phyloP scores from a whole-genome alignment of 1,139 yeast species.

The Kodamaea suecica region DNA sequence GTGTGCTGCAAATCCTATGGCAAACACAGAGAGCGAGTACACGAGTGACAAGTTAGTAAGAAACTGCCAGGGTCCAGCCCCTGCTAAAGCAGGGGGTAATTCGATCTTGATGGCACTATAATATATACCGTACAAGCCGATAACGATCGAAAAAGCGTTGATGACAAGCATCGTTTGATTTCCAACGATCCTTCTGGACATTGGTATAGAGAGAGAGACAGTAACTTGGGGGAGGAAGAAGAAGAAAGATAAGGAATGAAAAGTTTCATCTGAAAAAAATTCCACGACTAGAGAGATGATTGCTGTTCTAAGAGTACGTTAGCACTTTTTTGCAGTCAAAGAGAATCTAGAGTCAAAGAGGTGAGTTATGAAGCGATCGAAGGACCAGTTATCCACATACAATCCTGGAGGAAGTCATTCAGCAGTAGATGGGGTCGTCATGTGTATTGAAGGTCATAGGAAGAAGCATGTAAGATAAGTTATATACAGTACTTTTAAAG shows the following conservation, averaged over 20 bases:
- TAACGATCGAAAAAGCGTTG: slow-evolving; percentile 25
- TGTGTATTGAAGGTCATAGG: no score
- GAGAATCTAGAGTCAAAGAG: no score
- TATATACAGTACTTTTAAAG: no score
- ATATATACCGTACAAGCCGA: slow-evolving; percentile 33
- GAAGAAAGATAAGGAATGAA: slow-evolving; percentile 1
- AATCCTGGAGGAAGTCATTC: no score
- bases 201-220: slow-evolving; percentile 3
- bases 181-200: slow-evolving; percentile 29
- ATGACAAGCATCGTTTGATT: slow-evolving; percentile 26
- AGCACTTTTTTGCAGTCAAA: no score
- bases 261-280: no score
- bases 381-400: no score
- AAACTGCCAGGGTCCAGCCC: slow-evolving; percentile 68
- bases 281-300: no score
- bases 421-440: no score
- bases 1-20: slow-evolving; percentile 42
- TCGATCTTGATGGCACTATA: slow-evolving; percentile 15
- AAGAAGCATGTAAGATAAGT: no score
- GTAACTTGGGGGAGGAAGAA: not conserved
- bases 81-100: slow-evolving; percentile 47
- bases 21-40: slow-evolving; percentile 45
- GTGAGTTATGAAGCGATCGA: no score
- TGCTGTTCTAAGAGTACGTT: no score
- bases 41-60: slow-evolving; percentile 58